These are phyloP conservation scores for Mycothermus thermophilus DNA, from an alignment of 495 filamentous ascomycete genomes.

Conservation along the genomic window DNA sequence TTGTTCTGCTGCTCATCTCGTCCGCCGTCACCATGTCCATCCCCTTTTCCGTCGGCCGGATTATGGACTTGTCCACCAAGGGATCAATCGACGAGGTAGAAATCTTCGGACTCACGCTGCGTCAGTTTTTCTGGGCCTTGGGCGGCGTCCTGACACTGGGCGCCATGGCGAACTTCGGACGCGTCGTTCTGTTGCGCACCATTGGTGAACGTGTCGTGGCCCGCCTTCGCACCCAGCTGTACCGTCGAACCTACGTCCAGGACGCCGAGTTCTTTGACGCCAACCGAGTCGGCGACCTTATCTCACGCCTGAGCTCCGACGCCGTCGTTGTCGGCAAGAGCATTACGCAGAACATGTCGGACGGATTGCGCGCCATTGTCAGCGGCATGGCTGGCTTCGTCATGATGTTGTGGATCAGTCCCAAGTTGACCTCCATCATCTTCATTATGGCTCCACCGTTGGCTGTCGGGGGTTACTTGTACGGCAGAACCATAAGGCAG, in stretches of 20 bases:
- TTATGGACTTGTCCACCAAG: constrained; percentile 55
- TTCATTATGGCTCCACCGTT: constrained; percentile 80
- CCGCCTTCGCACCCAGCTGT: constrained; percentile 75
- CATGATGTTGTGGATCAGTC: constrained; percentile 83
- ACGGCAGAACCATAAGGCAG: constrained; percentile 73
- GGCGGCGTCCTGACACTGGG: constrained; percentile 23
- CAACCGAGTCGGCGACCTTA: constrained; percentile 89
- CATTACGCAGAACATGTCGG: constrained; percentile 93
- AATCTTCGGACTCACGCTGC: constrained; percentile 22
- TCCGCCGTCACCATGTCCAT: constrained; percentile 87
- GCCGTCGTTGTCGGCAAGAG: constrained; percentile 96
- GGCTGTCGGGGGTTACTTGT: constrained; percentile 81
- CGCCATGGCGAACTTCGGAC: constrained; percentile 70
- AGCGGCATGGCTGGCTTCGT: constrained; percentile 78
- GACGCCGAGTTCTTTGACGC: constrained; percentile 99
- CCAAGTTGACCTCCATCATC: constrained; percentile 79
- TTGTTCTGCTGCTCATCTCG: constrained; percentile 71
- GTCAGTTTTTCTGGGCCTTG: constrained; percentile 28
- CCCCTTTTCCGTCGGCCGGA: constrained; percentile 89
- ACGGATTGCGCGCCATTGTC: constrained; percentile 77
- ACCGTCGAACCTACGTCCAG: constrained; percentile 78
- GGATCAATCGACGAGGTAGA: constrained; percentile 19
- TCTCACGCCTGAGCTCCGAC: constrained; percentile 87
- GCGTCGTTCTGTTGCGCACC: constrained; percentile 87
- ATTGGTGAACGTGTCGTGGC: constrained; percentile 91